Evolutionary conservation across 495 filamentous ascomycete genomes (phyloP), one percentile per base, ranked within the genome.

Genomic region (Rusavskia elegans): DNA sequence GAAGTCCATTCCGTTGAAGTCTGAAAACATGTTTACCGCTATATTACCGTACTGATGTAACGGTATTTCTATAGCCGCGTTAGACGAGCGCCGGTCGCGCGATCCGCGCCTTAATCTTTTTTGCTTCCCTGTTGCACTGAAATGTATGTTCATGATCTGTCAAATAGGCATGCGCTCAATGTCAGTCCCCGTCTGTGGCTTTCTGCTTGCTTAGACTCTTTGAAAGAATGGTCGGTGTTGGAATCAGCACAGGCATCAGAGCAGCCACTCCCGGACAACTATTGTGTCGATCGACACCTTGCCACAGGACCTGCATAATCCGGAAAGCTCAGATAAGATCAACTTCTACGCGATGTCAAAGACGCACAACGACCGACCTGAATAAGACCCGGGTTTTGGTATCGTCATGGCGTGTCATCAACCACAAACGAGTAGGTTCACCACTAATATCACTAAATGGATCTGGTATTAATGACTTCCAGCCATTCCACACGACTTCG

Each of bases 401-500:
- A 7, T 1, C 0, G 1, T 8, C 40, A 19, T 19, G 40, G n/a
- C 20, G 20, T 8, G 2, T 9, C 7, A n/a, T 29, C 6, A 21
- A 10, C 7, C 3, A 23, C 11, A 23, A 29, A 9, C 19, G 44
- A 46, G 44, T 46, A 29, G 23, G 19, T 46, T 10, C 5, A 46
- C 23, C 20, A 29, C 44, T 29, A 23, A 8, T 29, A n/a, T 1
- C 21, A 29, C 7, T 25, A 8, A 16, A 0, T 16, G 14, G 1
- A 2, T 25, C 39, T 51, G 16, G 54, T 27, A 11, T 36, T 2
- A 14, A 36, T 45, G n/a, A 36, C 35, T 19, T 41, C 32, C 51
- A 95, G 89, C 56, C 64, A 37, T 95, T 98, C 66, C 89, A 94
- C 66, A 72, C 84, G 11, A 85, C 85, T 0, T 64, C 79, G 38